Base-by-base conservation (phyloP, 2,329 filamentous ascomycete species). In the Ophiostoma angusticollis region DNA sequence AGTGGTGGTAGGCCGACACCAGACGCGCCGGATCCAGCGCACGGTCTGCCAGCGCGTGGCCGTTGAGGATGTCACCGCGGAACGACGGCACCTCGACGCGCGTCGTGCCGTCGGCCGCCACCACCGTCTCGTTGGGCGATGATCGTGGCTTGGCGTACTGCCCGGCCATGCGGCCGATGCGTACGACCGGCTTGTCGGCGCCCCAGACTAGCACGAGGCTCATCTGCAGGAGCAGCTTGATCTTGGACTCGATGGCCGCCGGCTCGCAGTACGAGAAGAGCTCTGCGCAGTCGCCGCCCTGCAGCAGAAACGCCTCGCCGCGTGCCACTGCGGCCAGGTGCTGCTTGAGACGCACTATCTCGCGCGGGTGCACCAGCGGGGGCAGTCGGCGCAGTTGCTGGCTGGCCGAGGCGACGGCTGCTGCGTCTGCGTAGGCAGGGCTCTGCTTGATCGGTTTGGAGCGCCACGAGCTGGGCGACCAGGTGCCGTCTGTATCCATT, bases 121-220 rank as follows among this genome's bases (percentile, higher is more conserved):
- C n/a, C 2, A 77, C 71, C 31, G 41, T 44, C 63, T 98, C 91
- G 27, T 77, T 87, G 0, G 89, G 83, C 50, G 80, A 93, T 4
- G 85, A 94, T 41, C 91, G 70, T 3, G 89, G 91, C 63, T 98
- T 98, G 22, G 91, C 91, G 54, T 94, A 98, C 67, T 98, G 91
- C 4, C 91, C 91, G 11, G 91, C 91, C 78, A 96, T 95, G 44
- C 91, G 78, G 13, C 85, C 91, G 53, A 98, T 93, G 49, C 91
- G 78, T 34, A 98, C 85, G 4, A 98, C 86, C 6, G 84, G 83
- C 62, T 77, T 78, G 61, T 72, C 68, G 43, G 70, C 70, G 49
- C 84, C 91, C 80, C 87, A 95, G 57, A 96, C 87, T 44, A 98
- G 69, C 1, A 98, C 84, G 50, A 98, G 65, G 48, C 84, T 93